phyloP scores from a whole-genome alignment of 2,329 filamentous ascomycete species.

The Cladophialophora immunda region DNA sequence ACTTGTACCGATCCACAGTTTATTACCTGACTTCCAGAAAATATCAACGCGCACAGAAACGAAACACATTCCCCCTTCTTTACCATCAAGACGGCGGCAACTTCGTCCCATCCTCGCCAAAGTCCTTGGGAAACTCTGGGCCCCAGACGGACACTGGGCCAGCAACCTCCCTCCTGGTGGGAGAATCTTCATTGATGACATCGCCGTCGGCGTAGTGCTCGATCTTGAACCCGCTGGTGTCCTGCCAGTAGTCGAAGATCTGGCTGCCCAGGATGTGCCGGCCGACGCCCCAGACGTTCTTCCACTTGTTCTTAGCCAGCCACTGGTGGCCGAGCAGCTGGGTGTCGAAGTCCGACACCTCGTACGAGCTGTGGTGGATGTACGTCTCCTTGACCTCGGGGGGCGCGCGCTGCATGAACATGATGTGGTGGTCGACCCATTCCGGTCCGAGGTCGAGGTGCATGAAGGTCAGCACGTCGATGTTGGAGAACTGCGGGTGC shows the following conservation, averaged over 20 bases:
- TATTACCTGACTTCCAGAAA: too few relatives aligned
- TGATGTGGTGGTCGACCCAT: slow-evolving; percentile 60
- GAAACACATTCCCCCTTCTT: too few relatives aligned
- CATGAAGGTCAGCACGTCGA: slow-evolving; percentile 55
- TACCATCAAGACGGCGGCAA: neutral
- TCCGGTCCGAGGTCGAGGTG: slow-evolving; percentile 59
- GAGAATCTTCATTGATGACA: slow-evolving; percentile 43
- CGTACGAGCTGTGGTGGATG: slow-evolving; percentile 74
- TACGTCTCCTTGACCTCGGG: slow-evolving; percentile 48
- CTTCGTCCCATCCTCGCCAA: slow-evolving; percentile 33
- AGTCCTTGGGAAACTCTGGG: slow-evolving; percentile 44
- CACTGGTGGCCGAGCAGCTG: slow-evolving; percentile 75
- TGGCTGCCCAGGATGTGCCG: slow-evolving; percentile 74
- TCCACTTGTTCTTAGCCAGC: slow-evolving; percentile 69
- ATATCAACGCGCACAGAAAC: too few relatives aligned
- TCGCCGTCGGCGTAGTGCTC: slow-evolving; percentile 78
- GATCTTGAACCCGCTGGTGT: slow-evolving; percentile 68
- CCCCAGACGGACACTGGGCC: slow-evolving; percentile 46
- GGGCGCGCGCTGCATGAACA: slow-evolving; percentile 53
- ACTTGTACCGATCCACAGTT: too few relatives aligned
- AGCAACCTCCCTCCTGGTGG: slow-evolving; percentile 43
- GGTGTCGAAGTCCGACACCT: slow-evolving; percentile 75
- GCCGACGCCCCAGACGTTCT: slow-evolving; percentile 74
- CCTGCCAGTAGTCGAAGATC: slow-evolving; percentile 77
- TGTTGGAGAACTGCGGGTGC: slow-evolving; percentile 44